phyloP scores from a whole-genome alignment of 306 rosid species.

The Mimosa bimucronata region DNA sequence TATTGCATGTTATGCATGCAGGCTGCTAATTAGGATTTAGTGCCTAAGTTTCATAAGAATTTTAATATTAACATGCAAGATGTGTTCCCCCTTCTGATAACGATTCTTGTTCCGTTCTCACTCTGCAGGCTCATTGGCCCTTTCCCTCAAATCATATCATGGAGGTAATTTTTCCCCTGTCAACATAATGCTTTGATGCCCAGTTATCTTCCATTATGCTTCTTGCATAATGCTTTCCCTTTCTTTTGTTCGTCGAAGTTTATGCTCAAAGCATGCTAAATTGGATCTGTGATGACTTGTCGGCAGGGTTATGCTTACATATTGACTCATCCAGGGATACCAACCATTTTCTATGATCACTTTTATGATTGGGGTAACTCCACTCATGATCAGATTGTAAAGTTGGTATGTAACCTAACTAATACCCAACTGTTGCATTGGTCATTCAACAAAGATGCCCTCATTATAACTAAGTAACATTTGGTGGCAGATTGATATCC shows the following conservation, averaged over 20 bases:
- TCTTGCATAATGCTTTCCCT: neutral
- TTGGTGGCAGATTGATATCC: constrained; percentile 64
- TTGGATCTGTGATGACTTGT: constrained; percentile 1
- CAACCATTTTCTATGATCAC: constrained; percentile 92
- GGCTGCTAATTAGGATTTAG: constrained; percentile 1
- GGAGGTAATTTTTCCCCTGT: constrained; percentile 56
- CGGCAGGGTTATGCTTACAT: constrained; percentile 88
- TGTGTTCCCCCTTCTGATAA: neutral
- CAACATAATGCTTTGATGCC: constrained; percentile 17
- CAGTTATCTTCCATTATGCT: constrained; percentile 15
- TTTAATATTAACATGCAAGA: constrained; percentile 22
- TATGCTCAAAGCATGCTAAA: neutral
- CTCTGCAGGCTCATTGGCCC: constrained; percentile 94
- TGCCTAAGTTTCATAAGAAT: constrained; percentile 3
- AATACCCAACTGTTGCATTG: neutral
- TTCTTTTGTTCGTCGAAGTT: neutral
- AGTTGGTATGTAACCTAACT: constrained; percentile 56
- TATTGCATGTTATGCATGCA: neutral
- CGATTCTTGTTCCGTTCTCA: constrained; percentile 16
- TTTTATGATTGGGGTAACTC: constrained; percentile 73
- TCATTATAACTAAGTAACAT: neutral
- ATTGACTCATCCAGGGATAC: constrained; percentile 91
- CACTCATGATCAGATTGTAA: constrained; percentile 71
- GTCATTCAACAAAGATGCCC: constrained; percentile 11
- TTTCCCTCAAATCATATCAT: constrained; percentile 74